Evolutionary conservation across 164 flowering plant genomes (phyloP).

Genomic region (Chloranthus sessilifolius): DNA sequence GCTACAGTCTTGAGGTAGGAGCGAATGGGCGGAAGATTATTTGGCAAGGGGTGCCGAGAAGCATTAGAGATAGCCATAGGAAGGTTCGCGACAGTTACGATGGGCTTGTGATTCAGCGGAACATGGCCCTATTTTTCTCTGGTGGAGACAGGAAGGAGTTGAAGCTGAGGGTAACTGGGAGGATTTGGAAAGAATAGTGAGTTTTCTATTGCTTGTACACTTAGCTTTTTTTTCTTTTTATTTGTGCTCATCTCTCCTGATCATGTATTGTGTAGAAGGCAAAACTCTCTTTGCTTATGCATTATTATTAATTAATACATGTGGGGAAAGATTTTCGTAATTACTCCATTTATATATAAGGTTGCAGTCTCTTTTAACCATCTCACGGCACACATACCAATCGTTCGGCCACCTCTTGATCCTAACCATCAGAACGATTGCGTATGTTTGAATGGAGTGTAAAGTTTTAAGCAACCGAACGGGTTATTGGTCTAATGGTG

Average conservation of each 20-base stretch:
- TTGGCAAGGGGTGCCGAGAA: slow-evolving; percentile 61
- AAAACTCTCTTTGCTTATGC: slow-evolving; percentile 64
- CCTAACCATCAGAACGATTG: no score
- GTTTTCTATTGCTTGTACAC: not conserved
- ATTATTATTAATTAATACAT: slow-evolving; percentile 31
- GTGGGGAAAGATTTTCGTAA: slow-evolving; percentile 19
- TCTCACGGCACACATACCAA: no score
- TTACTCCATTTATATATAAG: not conserved
- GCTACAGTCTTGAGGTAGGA: slow-evolving; percentile 58
- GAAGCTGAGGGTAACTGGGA: slow-evolving; percentile 56
- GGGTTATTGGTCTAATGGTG: no score
- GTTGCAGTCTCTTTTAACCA: no score
- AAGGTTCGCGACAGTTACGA: slow-evolving; percentile 63
- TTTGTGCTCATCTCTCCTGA: slow-evolving; percentile 12
- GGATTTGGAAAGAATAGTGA: slow-evolving; percentile 57
- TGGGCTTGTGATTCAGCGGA: slow-evolving; percentile 53
- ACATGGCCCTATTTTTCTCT: slow-evolving; percentile 57
- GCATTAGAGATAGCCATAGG: slow-evolving; percentile 52
- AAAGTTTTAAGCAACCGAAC: no score
- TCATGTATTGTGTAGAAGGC: slow-evolving; percentile 39
- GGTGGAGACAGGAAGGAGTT: slow-evolving; percentile 57
- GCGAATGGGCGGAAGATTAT: slow-evolving; percentile 48
- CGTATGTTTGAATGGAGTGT: no score
- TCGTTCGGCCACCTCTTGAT: no score
- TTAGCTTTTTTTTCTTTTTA: not conserved